Percentiles rank a stretch among this genome's conserved stretches.
Conservation (phyloP, 2,329 filamentous ascomycete genomes). For the Calonectria pauciramosa region DNA sequence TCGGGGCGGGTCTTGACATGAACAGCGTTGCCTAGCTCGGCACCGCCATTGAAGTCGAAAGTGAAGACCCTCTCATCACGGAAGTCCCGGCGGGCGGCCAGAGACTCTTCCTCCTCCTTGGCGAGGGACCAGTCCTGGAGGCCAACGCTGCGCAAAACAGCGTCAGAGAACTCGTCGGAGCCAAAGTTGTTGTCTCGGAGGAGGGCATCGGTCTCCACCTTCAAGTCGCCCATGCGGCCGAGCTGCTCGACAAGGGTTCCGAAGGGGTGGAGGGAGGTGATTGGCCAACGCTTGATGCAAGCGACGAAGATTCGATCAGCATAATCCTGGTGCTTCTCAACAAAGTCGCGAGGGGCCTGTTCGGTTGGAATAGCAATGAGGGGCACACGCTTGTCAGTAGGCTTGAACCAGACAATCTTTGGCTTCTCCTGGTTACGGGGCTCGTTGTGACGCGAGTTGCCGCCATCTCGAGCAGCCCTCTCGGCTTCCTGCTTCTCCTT, state of each 20-base stretch:
- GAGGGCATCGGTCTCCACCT: conserved; percentile 97
- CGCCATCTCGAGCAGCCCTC: conserved; percentile 89
- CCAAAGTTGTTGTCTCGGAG: conserved; percentile 99
- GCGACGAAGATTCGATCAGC: conserved; percentile 98
- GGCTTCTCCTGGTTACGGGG: conserved; percentile 91
- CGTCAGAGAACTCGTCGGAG: conserved; percentile 97
- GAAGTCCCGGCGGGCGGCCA: conserved; percentile 89
- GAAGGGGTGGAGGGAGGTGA: conserved; percentile 98
- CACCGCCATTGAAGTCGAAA: conserved; percentile 88
- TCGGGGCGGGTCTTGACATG: conserved; percentile 89
- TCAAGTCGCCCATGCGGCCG: conserved; percentile 96
- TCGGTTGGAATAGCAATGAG: conserved; percentile 98
- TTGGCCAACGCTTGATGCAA: conserved; percentile 99
- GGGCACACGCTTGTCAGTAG: conserved; percentile 97
- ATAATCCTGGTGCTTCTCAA: conserved; percentile 98
- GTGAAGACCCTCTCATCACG: conserved; percentile 91
- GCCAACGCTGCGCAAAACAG: conserved; percentile 92
- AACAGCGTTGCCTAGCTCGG: conserved; percentile 91
- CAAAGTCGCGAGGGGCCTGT: conserved; percentile 96
- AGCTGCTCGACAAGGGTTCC: conserved; percentile 97
- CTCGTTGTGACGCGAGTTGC: conserved; percentile 78
- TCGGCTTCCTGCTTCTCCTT: conserved; percentile 99
- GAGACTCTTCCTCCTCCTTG: conserved; percentile 82
- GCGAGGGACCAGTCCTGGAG: conserved; percentile 91
- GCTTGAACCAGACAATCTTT: conserved; percentile 99